Evolutionary conservation across 768 basidiomycete genomes (phyloP), one percentile per base, ranked within the genome.

Genomic region (Podaxis mareebaensis): DNA sequence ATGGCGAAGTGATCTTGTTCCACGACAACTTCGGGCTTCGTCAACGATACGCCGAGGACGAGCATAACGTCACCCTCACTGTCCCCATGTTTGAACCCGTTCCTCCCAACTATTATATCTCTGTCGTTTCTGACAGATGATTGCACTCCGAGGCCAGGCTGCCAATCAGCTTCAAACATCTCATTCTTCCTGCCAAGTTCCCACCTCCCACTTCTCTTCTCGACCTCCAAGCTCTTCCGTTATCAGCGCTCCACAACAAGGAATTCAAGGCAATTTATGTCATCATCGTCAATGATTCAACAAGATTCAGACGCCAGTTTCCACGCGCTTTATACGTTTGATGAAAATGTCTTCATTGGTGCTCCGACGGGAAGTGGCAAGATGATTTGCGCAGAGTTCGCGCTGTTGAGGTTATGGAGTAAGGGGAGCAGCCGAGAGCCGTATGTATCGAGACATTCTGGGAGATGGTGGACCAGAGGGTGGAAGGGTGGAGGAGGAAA

Each of bases 221-320:
- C 58, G 95, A 98, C 66, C 87, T 99, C 3, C 96, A 98, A 71
- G 79, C 91, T 0, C 83, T 98, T 0, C 96, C 97, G 0, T 81
- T 97, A 13, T 88, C 92, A 0, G 96, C 95, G 0, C 80, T 99
- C 3, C 95, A 96, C 75, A 97, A 97, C 83, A 87, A 90, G 70
- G 93, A 95, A 65, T 99, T 89, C 67, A 94, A 99, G 73, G 81
- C 82, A 1, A 85, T 99, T 48, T 99, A 98, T 74, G 85, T 87
- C 0, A 85, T 83, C n/a, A 86, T 85, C 0, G 88, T 99, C 66
- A 82, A 87, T 65, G 88, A 0, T 99, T 99, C 83, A 99, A 99
- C 85, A 99, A 98, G 76, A 98, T 99, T 65, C 97, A 99, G 73
- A 99, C 95, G 0, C 97, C 99, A 75, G 96, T 51, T 99, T 99